phyloP scores from a whole-genome alignment of 306 rosid species.

The Herpetospermum pedunculosum region DNA sequence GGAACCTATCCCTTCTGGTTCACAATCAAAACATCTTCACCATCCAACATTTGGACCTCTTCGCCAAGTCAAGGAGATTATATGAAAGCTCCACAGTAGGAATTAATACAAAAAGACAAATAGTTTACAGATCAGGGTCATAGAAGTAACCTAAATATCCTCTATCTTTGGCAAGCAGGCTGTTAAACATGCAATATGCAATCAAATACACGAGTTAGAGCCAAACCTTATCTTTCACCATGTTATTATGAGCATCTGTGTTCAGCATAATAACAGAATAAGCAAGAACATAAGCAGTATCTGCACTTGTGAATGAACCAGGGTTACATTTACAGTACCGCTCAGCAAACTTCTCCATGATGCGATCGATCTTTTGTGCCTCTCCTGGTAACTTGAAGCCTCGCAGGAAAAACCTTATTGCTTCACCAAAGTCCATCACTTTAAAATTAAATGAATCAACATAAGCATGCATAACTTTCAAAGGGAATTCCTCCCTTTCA shows the following conservation, averaged over 20 bases:
- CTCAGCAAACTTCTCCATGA: slow-evolving; percentile 99
- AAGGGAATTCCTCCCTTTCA: slow-evolving; percentile 87
- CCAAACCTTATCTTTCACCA: slow-evolving; percentile 95
- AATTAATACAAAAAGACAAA: not conserved
- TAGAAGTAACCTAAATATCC: not conserved
- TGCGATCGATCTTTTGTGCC: slow-evolving; percentile 98
- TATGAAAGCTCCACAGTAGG: not conserved
- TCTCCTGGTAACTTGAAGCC: slow-evolving; percentile 99
- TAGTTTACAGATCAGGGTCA: not conserved
- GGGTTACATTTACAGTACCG: slow-evolving; percentile 97
- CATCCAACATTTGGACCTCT: not conserved
- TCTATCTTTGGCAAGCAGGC: not conserved
- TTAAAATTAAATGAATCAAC: slow-evolving; percentile 90
- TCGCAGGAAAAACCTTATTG: slow-evolving; percentile 84
- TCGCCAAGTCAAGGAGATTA: not conserved
- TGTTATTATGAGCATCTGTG: slow-evolving; percentile 94
- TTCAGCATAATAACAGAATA: slow-evolving; percentile 99
- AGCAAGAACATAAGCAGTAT: slow-evolving; percentile 96
- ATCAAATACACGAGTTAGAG: slow-evolving; percentile 3
- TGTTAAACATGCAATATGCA: not conserved
- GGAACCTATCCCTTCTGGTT: not conserved
- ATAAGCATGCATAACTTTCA: slow-evolving; percentile 99
- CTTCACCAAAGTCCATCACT: slow-evolving; percentile 88
- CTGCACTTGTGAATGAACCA: slow-evolving; percentile 92
- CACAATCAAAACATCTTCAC: not conserved